Conservation (phyloP, 163 green algal genomes). For the Prototheca cutis region DNA sequence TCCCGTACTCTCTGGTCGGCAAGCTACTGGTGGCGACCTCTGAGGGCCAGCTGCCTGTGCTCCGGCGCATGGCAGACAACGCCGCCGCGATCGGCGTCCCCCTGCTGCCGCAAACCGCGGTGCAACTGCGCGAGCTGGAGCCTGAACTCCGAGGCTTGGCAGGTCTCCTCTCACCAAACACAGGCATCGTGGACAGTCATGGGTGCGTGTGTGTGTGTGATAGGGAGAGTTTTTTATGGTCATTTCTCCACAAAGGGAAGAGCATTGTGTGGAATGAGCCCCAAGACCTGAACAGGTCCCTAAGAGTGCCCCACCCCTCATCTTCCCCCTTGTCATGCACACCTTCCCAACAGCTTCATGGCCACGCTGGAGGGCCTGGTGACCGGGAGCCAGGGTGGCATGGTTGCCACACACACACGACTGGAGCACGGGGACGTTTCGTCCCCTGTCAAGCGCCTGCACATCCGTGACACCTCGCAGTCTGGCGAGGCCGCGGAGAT, state of each 20-base stretch:
- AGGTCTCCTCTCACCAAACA: slow-evolving; percentile 44
- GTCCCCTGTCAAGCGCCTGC: slow-evolving; percentile 10
- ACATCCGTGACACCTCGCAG: slow-evolving; percentile 29
- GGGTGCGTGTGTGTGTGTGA: background rate
- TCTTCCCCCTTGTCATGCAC: too few species aligned
- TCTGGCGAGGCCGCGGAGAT: slow-evolving; percentile 25
- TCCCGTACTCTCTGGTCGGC: slow-evolving; percentile 34
- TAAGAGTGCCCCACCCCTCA: too few species aligned
- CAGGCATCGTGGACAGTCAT: slow-evolving; percentile 54
- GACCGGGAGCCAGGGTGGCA: slow-evolving; percentile 13
- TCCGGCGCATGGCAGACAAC: slow-evolving; percentile 8
- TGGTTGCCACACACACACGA: slow-evolving; percentile 7
- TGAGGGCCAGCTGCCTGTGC: slow-evolving; percentile 12
- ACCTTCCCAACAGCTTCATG: too few species aligned
- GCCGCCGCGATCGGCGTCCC: slow-evolving; percentile 29
- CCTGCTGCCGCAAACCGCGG: slow-evolving; percentile 9
- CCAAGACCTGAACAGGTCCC: too few species aligned
- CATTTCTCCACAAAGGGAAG: background rate
- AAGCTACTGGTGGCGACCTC: slow-evolving; percentile 54
- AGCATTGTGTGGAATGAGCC: too few species aligned
- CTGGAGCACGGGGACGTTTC: slow-evolving; percentile 13
- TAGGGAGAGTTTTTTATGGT: background rate
- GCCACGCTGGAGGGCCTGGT: slow-evolving; percentile 15
- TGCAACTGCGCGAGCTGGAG: slow-evolving; percentile 31
- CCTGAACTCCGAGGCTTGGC: slow-evolving; percentile 38